Base-by-base conservation (phyloP, 768 basidiomycete species). In the Astraeus odoratus region DNA sequence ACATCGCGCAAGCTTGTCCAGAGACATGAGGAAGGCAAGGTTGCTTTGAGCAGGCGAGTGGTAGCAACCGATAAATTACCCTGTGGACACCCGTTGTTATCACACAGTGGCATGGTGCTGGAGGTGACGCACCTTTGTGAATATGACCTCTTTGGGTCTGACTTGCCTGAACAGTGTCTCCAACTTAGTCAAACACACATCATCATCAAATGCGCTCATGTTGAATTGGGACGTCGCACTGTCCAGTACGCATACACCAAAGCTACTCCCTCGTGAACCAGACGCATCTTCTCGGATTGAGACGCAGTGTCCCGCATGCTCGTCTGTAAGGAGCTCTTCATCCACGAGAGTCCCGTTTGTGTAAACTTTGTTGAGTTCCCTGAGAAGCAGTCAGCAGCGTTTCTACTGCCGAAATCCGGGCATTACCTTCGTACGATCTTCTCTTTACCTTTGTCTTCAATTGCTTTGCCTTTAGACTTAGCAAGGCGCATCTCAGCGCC, bases 271-370 rank as follows among this genome's bases (percentile, higher is more conserved):
- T 29, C 56, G 57, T 35, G 57, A 57, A 16, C 43, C 39, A 24
- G 57, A 51, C 16, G 59, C 52, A 22, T 65, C 70, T 57, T 90
- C 88, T 6, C 83, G 83, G 59, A 99, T 81, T 8, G 89, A 83
- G 22, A 98, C 78, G 59, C 95, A 98, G 58, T 99, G 96, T 4
- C 89, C 91, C 0, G 92, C 89, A 65, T 97, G 86, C 50, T 98
- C 96, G 47, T 96, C 90, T 1, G 77, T 84, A 25, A 98, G 73
- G 45, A 95, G 81, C 37, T 85, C 81, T 9, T 82, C 81, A 54
- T 99, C 96, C 38, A 97, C 85, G 20, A 98, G 81, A 0, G 96
- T 99, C 2, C 96, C 96, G 42, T 90, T 90, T 0, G 96, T 99
- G 60, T 94, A 88, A 35, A 99, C 91, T 70, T 94, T 95, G 64